These are phyloP conservation scores for Discostella stelligeroides DNA, from an alignment of 108 stramenopile species.

Conservation along the genomic window DNA sequence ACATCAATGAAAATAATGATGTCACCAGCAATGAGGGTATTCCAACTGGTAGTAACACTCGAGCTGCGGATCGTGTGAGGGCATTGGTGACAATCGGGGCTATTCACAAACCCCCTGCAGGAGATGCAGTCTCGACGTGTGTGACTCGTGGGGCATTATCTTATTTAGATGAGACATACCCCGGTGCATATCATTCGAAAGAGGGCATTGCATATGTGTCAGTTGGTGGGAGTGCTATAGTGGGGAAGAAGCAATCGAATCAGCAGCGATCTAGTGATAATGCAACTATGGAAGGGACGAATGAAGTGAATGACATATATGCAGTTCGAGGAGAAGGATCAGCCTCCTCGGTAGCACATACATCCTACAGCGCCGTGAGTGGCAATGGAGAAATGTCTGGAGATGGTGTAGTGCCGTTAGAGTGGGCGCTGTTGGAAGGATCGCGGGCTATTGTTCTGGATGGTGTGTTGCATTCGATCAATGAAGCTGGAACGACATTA, in stretches of 20 bases:
- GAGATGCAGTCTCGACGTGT: constrained; percentile 52
- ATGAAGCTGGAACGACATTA: constrained; percentile 75
- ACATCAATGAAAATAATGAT: constrained; percentile 27
- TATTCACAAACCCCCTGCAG: constrained; percentile 67
- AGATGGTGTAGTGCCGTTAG: constrained; percentile 87
- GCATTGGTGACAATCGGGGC: constrained; percentile 78
- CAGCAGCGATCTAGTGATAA: constrained; percentile 15
- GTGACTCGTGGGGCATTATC: constrained; percentile 79
- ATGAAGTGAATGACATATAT: constrained; percentile 53
- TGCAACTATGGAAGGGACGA: constrained; percentile 29
- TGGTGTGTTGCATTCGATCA: constrained; percentile 87
- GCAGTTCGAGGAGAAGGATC: constrained; percentile 51
- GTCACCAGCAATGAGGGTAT: constrained; percentile 6
- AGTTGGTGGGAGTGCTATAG: constrained; percentile 74
- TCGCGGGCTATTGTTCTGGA: constrained; percentile 70
- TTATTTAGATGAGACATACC: constrained; percentile 68
- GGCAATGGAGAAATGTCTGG: constrained; percentile 74
- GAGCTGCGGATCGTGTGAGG: constrained; percentile 51
- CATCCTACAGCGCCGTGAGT: constrained; percentile 82
- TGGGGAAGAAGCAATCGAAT: constrained; percentile 32
- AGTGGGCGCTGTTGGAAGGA: constrained; percentile 76
- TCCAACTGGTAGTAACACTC: neutral
- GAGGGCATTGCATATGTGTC: constrained; percentile 78
- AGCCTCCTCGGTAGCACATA: constrained; percentile 62
- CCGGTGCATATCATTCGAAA: constrained; percentile 72